Conservation (phyloP, 2,329 filamentous ascomycete genomes). For the Cordyceps fumosorosea region DNA sequence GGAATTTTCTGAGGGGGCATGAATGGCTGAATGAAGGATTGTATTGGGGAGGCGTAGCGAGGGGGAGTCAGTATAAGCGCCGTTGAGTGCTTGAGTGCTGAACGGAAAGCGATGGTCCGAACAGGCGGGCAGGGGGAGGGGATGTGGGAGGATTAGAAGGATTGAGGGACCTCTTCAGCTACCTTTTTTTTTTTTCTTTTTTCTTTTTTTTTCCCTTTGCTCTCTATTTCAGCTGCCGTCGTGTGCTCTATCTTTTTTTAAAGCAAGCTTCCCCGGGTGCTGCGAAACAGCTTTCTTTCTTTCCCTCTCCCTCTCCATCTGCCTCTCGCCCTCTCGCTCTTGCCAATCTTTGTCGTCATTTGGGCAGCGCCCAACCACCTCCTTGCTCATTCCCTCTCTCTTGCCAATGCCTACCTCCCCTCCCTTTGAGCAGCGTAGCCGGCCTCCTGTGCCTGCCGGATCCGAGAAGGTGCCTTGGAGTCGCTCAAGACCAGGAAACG, state of each 20-base stretch:
- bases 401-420: no score
- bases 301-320: not conserved
- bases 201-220: not conserved
- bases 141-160: no score
- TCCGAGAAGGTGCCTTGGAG: not conserved
- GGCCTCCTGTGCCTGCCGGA: constrained; percentile 4
- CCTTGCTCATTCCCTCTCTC: not conserved
- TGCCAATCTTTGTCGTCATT: not conserved
- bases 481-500: constrained; percentile 9
- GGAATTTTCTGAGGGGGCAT: not conserved
- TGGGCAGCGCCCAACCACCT: not conserved
- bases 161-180: not conserved
- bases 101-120: not conserved
- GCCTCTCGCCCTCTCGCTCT: no score
- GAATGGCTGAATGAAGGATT: not conserved
- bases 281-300: not conserved
- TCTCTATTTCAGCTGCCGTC: not conserved
- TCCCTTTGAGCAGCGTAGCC: not conserved
- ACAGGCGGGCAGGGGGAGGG: not conserved
- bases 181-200: not conserved
- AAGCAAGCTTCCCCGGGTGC: not conserved
- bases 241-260: not conserved
- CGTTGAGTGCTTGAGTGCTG: not conserved
- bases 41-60: not conserved
- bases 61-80: constrained; percentile 1